Percentiles rank a stretch among this genome's conserved stretches.
These are phyloP conservation scores for Nakazawaea anatomiae DNA, from an alignment of 805 yeast species.

Conservation along the genomic window DNA sequence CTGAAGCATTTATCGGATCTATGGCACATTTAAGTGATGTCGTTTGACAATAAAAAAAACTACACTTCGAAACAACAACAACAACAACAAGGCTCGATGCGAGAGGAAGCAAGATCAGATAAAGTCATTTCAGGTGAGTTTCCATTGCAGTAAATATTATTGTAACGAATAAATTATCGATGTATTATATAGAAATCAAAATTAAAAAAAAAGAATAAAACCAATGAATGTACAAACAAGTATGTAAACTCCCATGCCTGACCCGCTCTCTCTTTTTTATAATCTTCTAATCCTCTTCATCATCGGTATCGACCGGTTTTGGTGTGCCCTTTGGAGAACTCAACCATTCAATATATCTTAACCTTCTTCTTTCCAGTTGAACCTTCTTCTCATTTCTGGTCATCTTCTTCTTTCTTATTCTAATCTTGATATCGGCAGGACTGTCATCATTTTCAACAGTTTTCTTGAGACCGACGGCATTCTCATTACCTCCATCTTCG, in stretches of 20 bases:
- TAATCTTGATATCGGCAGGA: constrained; percentile 93
- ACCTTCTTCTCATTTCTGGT: constrained; percentile 93
- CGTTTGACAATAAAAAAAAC: too few relatives aligned
- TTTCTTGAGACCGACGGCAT: constrained; percentile 38
- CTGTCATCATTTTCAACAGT: constrained; percentile 71
- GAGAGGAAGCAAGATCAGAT: too few relatives aligned
- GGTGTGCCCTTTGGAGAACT: constrained; percentile 98
- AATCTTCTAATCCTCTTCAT: constrained; percentile 61
- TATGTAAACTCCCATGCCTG: neutral
- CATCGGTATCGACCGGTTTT: constrained; percentile 88
- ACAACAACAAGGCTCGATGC: too few relatives aligned
- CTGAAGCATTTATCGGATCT: too few relatives aligned
- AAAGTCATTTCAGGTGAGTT: too few relatives aligned
- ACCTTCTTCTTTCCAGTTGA: constrained; percentile 89
- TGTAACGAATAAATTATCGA: neutral
- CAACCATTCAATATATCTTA: constrained; percentile 92
- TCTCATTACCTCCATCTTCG: constrained; percentile 66
- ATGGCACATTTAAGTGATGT: too few relatives aligned
- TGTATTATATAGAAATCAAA: neutral
- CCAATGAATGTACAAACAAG: neutral
- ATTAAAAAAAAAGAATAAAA: neutral
- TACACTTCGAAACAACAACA: too few relatives aligned
- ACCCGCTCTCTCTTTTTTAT: neutral
- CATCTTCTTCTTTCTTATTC: constrained; percentile 90
- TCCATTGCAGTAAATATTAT: too few relatives aligned